phyloP scores from a whole-genome alignment of 352 stramenopile species.

The Phytophthora ohioensis region DNA sequence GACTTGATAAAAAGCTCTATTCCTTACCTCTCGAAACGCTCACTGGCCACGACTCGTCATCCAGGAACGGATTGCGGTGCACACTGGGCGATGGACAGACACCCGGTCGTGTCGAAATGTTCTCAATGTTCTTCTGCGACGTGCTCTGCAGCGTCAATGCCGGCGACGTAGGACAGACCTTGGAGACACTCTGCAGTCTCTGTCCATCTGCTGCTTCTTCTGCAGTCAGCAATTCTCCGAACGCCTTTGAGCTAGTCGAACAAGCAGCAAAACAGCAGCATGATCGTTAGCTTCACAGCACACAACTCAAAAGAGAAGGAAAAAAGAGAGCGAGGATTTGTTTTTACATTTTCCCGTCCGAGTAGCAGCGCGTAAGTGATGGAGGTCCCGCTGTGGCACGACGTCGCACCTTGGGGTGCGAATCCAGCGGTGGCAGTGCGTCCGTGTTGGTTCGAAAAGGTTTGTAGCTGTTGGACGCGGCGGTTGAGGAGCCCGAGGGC shows the following conservation, averaged over 20 bases:
- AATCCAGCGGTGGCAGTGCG: constrained; percentile 45
- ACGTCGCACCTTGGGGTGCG: constrained; percentile 62
- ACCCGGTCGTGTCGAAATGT: constrained; percentile 42
- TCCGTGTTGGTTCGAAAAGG: constrained; percentile 38
- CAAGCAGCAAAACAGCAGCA: constrained; percentile 16
- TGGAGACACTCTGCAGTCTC: constrained; percentile 5
- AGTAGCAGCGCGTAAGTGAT: constrained; percentile 67
- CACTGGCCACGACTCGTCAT: constrained; percentile 30
- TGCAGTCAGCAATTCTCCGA: constrained; percentile 44
- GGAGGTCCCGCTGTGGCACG: constrained; percentile 43
- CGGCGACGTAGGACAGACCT: constrained; percentile 42
- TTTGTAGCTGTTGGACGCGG: constrained; percentile 29
- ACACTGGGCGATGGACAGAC: constrained; percentile 30
- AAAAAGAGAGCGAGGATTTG: background rate
- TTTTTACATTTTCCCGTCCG: constrained; percentile 78
- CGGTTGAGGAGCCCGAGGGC: constrained; percentile 24
- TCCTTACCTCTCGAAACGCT: constrained; percentile 36
- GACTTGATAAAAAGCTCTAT: constrained; percentile 7
- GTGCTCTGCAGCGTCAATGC: constrained; percentile 20
- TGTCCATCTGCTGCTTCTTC: constrained; percentile 32
- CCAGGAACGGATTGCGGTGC: constrained; percentile 39
- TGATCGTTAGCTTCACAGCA: constrained; percentile 10
- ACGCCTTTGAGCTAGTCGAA: constrained; percentile 41
- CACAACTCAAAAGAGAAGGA: background rate
- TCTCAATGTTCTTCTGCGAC: constrained; percentile 35